Percentiles rank a stretch among this genome's conserved stretches.
Evolutionary conservation across 129 eudicot genomes (phyloP).

Genomic region (Ambrosia trifida): DNA sequence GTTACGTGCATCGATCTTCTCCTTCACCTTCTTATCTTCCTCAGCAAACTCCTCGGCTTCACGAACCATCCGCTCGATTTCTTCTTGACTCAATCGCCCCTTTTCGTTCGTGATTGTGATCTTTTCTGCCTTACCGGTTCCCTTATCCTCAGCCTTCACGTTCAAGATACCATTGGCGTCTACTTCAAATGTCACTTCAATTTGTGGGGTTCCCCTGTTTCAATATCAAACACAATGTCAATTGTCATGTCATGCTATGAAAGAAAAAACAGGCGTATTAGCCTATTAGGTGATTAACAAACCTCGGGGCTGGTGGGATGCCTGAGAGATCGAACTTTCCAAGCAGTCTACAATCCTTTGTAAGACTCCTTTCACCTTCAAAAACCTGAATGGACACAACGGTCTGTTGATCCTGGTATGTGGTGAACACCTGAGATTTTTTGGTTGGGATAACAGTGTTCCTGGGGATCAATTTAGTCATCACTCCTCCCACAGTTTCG

Average conservation of each 20-base stretch:
- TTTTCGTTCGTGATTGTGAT: constrained; percentile 69
- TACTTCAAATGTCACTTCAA: constrained; percentile 72
- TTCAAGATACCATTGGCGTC: constrained; percentile 76
- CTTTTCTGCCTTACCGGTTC: constrained; percentile 68
- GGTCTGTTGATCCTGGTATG: constrained; percentile 75
- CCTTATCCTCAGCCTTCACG: constrained; percentile 71
- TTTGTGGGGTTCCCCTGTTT: constrained; percentile 74
- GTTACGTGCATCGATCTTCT: constrained; percentile 63
- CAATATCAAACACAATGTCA: not conserved
- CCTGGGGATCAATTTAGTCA: constrained; percentile 81
- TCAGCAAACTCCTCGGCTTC: constrained; percentile 80
- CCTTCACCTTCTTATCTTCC: constrained; percentile 75
- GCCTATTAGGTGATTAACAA: not conserved
- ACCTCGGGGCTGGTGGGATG: constrained; percentile 64
- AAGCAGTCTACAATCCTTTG: constrained; percentile 60
- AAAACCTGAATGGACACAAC: constrained; percentile 68
- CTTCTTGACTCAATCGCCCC: constrained; percentile 71
- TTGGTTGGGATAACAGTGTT: constrained; percentile 74
- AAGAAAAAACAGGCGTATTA: not conserved
- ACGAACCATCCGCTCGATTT: constrained; percentile 63
- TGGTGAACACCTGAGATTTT: constrained; percentile 78
- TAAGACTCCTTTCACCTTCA: constrained; percentile 75
- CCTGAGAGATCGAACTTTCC: constrained; percentile 66
- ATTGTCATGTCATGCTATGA: not conserved
- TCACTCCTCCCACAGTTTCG: constrained; percentile 74